Evolutionary conservation across 495 filamentous ascomycete species (phyloP).

Genomic region (Penicillium samsonianum): DNA sequence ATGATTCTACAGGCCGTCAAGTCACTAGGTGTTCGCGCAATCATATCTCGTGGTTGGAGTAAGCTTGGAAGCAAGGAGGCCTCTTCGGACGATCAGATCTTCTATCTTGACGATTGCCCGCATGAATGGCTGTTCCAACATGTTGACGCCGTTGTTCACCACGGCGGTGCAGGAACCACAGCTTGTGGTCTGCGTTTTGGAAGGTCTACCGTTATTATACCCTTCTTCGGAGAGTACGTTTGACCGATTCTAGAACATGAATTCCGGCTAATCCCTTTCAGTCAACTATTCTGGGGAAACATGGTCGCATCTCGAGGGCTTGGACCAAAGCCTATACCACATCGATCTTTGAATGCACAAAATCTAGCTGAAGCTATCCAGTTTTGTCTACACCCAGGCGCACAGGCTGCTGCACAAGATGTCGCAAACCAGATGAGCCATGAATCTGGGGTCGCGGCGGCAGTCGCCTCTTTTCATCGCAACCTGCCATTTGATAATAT

Average conservation of each 20-base stretch:
- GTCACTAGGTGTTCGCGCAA: conserved; percentile 47
- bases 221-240: conserved; percentile 61
- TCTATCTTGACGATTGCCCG: conserved; percentile 56
- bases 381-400: too few species aligned
- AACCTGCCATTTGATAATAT: too few species aligned
- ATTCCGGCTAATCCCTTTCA: not conserved
- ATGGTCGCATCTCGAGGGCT: conserved; percentile 1
- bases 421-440: too few species aligned
- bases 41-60: conserved; percentile 62
- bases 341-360: not conserved
- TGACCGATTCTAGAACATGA: not conserved
- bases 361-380: not conserved
- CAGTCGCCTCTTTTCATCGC: too few species aligned
- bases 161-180: conserved; percentile 63
- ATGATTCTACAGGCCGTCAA: conserved; percentile 53
- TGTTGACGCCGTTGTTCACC: conserved; percentile 62
- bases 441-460: too few species aligned
- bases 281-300: conserved; percentile 4
- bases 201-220: conserved; percentile 56
- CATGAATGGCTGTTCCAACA: conserved; percentile 64
- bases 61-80: conserved; percentile 52
- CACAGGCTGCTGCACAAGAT: too few species aligned
- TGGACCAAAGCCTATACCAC: not conserved
- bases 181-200: conserved; percentile 55
- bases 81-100: conserved; percentile 42